Evolutionary conservation across 176 grass and related monocot genomes (phyloP), one percentile per base, ranked within the genome.

Genomic region (Raddia distichophylla): DNA sequence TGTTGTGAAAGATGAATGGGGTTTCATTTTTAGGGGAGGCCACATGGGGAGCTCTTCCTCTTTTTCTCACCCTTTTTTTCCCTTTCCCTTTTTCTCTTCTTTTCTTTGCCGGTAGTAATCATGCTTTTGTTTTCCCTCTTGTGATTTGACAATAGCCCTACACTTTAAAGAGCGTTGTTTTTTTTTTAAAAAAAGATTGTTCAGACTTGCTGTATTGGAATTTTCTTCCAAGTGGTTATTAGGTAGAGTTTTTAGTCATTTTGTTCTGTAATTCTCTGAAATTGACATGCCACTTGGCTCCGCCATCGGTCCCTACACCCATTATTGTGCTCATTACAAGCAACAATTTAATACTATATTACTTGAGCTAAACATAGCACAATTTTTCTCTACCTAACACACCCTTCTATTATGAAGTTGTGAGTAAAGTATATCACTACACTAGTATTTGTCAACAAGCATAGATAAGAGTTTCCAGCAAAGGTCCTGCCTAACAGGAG

Each of bases 401-500:
- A 20, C 49, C 69, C 60, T 46, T 74, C 7, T 62, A 63, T 33
- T 59, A 3, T 18, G 63, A 60, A 37, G n/a, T 9, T 53, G 67
- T 19, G 73, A 40, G 46, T 79, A 55, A 75, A 57, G 48, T 56
- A 60, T 64, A 60, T 10, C 70, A 44, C 59, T 58, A 43, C 60
- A 19, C 17, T 32, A 40, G 16, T 15, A 42, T 61, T 59, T 20
- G 60, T 82, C 83, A 83, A 37, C 13, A 83, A 14, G 60, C 80
- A 54, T 33, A 60, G 27, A 60, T 32, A 55, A 55, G 14, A 68
- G 52, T 63, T 90, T 59, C 79, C 61, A 79, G 47, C 62, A 79
- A 86, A 86, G 79, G 35, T 49, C 8, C 60, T 67, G 79, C 79
- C 84, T 79, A 86, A 83, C 88, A 55, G 3, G 46, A 79, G 79